Conservation (phyloP, 768 basidiomycete species). For the Lactarius psammicola region DNA sequence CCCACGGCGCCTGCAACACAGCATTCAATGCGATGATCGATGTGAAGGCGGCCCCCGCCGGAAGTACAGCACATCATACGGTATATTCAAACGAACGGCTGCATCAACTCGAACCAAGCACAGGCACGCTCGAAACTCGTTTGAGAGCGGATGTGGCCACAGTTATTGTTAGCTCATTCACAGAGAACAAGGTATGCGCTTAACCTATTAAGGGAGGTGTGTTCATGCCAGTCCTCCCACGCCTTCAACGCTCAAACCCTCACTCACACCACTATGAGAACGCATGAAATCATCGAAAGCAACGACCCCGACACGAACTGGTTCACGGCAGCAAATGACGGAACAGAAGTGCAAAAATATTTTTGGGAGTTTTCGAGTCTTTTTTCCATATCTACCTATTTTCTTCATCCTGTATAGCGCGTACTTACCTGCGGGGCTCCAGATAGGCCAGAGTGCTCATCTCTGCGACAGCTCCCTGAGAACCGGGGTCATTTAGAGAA, state of each 20-base stretch:
- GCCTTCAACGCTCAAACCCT: neutral
- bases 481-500: neutral
- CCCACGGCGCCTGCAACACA: neutral
- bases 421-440: neutral
- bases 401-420: slow-evolving; percentile 5
- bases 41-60: no score
- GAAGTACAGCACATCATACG: no score
- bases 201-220: neutral
- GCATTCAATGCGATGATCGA: neutral
- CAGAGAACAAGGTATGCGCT: neutral
- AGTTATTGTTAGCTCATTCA: no score
- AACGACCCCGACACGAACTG: neutral
- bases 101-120: no score
- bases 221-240: no score
- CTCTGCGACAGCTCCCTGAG: slow-evolving; percentile 27
- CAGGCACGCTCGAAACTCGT: no score
- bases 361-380: slow-evolving; percentile 27
- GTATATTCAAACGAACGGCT: no score
- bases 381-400: slow-evolving; percentile 30
- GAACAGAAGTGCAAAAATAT: slow-evolving; percentile 7
- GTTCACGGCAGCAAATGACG: neutral
- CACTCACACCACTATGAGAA: neutral
- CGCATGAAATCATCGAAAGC: neutral
- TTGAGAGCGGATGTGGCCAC: no score
- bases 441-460: slow-evolving; percentile 2